Conservation (phyloP, 768 basidiomycete species). For the Xanthoconium stramineum region DNA sequence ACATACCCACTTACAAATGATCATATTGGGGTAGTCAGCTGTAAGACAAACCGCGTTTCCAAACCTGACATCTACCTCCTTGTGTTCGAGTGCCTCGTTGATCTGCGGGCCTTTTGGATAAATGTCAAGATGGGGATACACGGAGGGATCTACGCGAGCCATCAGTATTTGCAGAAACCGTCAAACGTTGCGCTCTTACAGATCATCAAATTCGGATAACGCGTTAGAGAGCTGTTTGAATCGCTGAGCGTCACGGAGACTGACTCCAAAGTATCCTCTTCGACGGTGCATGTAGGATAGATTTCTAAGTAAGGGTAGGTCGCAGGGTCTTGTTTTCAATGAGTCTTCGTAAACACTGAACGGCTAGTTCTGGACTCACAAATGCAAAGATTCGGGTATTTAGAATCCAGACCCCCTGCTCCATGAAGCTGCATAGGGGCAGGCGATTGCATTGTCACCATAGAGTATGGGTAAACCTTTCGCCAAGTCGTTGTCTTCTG, state of each 20-base stretch:
- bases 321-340: slow-evolving; percentile 32
- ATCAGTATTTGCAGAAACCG: slow-evolving; percentile 5
- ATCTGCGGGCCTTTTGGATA: slow-evolving; percentile 35
- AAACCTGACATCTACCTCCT: slow-evolving; percentile 27
- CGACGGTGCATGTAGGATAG: slow-evolving; percentile 32
- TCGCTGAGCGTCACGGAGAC: not conserved
- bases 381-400: slow-evolving; percentile 17
- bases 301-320: slow-evolving; percentile 41
- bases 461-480: slow-evolving; percentile 17
- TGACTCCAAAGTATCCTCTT: slow-evolving; percentile 1
- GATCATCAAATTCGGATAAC: slow-evolving; percentile 36
- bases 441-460: not conserved
- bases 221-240: slow-evolving; percentile 1
- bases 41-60: slow-evolving; percentile 3
- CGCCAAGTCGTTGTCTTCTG: slow-evolving; percentile 12
- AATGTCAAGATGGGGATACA: slow-evolving; percentile 41
- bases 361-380: slow-evolving; percentile 11
- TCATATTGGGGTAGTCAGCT: slow-evolving; percentile 25
- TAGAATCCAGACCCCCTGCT: slow-evolving; percentile 5
- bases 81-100: slow-evolving; percentile 52
- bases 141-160: slow-evolving; percentile 31
- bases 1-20: slow-evolving; percentile 24
- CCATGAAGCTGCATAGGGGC: slow-evolving; percentile 6
- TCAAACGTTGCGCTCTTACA: slow-evolving; percentile 25
- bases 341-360: not conserved